These are phyloP conservation scores for Toxoplasma gondii DNA, from an alignment of 169 alveolate genomes.

Conservation along the genomic window DNA sequence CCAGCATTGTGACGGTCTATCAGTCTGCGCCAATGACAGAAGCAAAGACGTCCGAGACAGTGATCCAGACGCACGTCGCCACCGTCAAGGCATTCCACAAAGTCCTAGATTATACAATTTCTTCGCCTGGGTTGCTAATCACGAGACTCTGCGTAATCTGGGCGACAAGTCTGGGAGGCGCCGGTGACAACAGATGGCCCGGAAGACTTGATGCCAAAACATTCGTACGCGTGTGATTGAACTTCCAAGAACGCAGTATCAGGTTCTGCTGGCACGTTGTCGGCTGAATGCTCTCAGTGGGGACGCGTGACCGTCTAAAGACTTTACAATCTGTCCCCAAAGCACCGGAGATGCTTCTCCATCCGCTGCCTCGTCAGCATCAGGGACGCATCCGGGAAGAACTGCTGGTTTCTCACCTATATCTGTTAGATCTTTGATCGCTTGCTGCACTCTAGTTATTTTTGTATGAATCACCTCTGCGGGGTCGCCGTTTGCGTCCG, in stretches of 20 bases:
- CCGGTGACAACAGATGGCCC: too few relatives aligned
- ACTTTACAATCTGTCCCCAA: not conserved
- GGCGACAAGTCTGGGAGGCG: too few relatives aligned
- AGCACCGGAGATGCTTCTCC: not conserved
- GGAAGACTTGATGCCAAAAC: too few relatives aligned
- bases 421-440: not conserved
- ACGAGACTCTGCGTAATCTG: too few relatives aligned
- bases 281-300: not conserved
- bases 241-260: not conserved
- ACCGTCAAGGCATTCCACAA: too few relatives aligned
- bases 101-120: too few relatives aligned
- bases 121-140: too few relatives aligned
- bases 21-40: too few relatives aligned
- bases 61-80: too few relatives aligned
- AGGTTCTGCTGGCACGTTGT: not conserved
- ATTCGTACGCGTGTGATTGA: too few relatives aligned
- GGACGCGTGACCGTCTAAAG: not conserved
- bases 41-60: too few relatives aligned
- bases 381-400: not conserved
- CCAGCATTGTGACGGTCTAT: too few relatives aligned
- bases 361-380: not conserved
- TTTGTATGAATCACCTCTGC: not conserved
- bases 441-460: not conserved
- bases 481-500: not conserved
- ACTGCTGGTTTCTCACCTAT: slow-evolving; percentile 3